Base-by-base conservation (phyloP, 108 stramenopile species). In the Aureococcus anophagefferens region DNA sequence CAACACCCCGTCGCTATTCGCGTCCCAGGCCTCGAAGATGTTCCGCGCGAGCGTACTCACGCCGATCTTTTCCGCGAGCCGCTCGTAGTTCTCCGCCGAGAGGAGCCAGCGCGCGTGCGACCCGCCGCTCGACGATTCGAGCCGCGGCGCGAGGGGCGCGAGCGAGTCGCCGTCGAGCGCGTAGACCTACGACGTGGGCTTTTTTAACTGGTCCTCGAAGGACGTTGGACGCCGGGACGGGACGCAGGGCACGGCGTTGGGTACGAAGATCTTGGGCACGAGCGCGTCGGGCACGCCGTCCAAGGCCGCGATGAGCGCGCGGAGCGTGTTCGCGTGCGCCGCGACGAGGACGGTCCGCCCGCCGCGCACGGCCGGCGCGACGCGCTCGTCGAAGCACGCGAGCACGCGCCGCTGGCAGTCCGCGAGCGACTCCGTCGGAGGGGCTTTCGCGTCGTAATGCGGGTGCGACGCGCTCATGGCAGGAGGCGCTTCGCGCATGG, bases 301-400 rank as follows among this genome's bases (percentile, higher is more conserved):
- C 35, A 87, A 64, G 76, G 85, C 77, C 32, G 75, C 80, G 5
- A 85, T 73, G 33, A 87, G 72, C 11, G 79, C 71, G n/a, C 85
- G 64, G 17, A 84, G 37, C 35, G 72, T 66, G 65, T 84, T 87
- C 46, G 83, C 69, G 80, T 87, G 87, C 21, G 84, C 87, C 35
- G 72, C 76, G 25, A 87, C 51, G 34, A 85, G 59, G 30, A 84
- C 73, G 21, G 73, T 83, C 64, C 72, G 68, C 15, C 79, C 81
- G n/a, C n/a, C n/a, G n/a, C n/a, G n/a, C n/a, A n/a, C n/a, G n/a
- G n/a, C n/a, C n/a, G n/a, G n/a, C n/a, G n/a, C n/a, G n/a, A n/a
- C n/a, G 31, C 64, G 65, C 31, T 16, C 21, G 7, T 65, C 65
- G 34, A 65, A 65, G 65, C 73, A 76, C 28, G 31, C 30, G 21